Percentiles rank a stretch among this genome's conserved stretches.
Conservation (phyloP, 176 grass and related monocot genomes). For the Olyra latifolia region DNA sequence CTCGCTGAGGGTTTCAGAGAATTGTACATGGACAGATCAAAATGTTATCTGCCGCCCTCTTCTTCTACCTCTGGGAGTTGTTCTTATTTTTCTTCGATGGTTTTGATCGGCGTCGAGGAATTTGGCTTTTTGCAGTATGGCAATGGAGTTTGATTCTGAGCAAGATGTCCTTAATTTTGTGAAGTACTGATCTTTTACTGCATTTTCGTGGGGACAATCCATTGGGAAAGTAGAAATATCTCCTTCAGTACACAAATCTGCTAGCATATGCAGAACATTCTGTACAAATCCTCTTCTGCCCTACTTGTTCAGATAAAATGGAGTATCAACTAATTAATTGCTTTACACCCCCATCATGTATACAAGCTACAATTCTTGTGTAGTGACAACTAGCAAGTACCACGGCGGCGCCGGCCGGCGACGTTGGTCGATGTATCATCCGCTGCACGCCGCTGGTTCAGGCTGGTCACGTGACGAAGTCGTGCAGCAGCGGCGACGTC, state of each 20-base stretch:
- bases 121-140: not conserved
- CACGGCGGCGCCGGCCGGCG: slow-evolving; percentile 23
- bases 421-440: not conserved
- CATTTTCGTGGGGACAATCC: not conserved
- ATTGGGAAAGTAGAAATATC: not conserved
- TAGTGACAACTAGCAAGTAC: not conserved
- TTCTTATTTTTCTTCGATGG: too few relatives aligned
- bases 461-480: slow-evolving; percentile 64
- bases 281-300: not conserved
- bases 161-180: not conserved
- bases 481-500: slow-evolving; percentile 58
- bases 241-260: not conserved
- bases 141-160: not conserved
- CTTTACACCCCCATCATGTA: too few relatives aligned
- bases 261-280: not conserved
- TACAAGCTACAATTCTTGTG: not conserved
- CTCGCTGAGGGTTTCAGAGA: too few relatives aligned
- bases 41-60: too few relatives aligned
- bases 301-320: not conserved
- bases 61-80: too few relatives aligned
- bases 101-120: not conserved
- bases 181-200: not conserved
- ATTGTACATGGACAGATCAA: too few relatives aligned
- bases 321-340: too few relatives aligned
- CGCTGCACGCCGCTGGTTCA: not conserved